Conservation (phyloP, 2,329 filamentous ascomycete genomes). For the Sarocladium kiliense region DNA sequence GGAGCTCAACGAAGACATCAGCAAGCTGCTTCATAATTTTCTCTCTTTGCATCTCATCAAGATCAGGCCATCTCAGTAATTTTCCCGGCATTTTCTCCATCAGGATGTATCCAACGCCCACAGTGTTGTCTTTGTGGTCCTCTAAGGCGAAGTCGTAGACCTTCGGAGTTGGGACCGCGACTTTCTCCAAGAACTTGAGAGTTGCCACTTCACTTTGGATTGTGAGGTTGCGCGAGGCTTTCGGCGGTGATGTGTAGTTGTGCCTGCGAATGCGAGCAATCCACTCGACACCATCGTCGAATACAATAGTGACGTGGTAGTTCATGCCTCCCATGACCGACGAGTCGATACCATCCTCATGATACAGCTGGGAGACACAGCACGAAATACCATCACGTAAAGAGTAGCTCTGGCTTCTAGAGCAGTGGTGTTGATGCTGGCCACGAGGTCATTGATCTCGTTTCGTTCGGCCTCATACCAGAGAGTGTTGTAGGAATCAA, state of each 20-base stretch:
- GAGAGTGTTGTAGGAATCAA: slow-evolving; percentile 26
- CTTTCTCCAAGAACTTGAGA: slow-evolving; percentile 31
- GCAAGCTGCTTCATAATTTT: slow-evolving; percentile 32
- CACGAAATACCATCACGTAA: slow-evolving; percentile 30
- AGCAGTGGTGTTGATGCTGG: slow-evolving; percentile 28
- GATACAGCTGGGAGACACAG: slow-evolving; percentile 27
- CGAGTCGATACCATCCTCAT: slow-evolving; percentile 26
- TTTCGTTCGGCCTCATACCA: slow-evolving; percentile 26
- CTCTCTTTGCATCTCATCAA: slow-evolving; percentile 24
- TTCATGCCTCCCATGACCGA: slow-evolving; percentile 40
- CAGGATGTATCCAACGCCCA: slow-evolving; percentile 35
- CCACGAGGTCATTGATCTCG: slow-evolving; percentile 28
- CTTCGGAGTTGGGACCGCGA: slow-evolving; percentile 29
- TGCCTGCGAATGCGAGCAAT: slow-evolving; percentile 34
- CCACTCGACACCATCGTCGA: slow-evolving; percentile 37
- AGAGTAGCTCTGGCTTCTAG: slow-evolving; percentile 29
- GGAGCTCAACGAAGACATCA: slow-evolving; percentile 32
- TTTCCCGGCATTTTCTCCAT: slow-evolving; percentile 36
- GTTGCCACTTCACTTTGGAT: slow-evolving; percentile 35
- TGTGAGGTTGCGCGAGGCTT: slow-evolving; percentile 26
- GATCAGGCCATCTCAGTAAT: slow-evolving; percentile 28
- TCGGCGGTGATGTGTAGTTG: slow-evolving; percentile 34
- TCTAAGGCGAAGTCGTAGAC: slow-evolving; percentile 31
- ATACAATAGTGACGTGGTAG: slow-evolving; percentile 35
- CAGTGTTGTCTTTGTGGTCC: slow-evolving; percentile 19